Evolutionary conservation across 305 asterid species (phyloP).

Genomic region (Fraxinus sp.): DNA sequence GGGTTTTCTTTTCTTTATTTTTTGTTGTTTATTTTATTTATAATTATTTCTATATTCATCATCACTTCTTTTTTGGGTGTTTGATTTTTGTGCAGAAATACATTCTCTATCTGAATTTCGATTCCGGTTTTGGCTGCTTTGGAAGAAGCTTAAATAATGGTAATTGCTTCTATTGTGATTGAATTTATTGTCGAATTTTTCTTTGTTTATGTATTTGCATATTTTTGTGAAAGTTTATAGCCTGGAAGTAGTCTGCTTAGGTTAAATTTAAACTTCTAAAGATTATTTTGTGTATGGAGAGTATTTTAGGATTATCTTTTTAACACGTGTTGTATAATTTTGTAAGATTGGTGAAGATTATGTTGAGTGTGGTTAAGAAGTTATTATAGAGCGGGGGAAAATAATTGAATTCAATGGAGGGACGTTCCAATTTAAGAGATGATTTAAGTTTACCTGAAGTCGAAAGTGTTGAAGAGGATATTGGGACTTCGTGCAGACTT

Average conservation of each 20-base stretch:
- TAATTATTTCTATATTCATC: neutral
- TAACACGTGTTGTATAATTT: neutral
- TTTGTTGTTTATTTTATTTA: neutral
- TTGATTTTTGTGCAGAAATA: neutral
- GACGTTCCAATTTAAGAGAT: constrained; percentile 36
- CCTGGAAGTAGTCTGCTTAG: neutral
- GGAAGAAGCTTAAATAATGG: neutral
- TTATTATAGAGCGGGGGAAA: neutral
- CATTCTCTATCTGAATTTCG: neutral
- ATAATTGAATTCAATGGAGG: constrained; percentile 43
- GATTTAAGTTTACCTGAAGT: constrained; percentile 16
- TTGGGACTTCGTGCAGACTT: constrained; percentile 29
- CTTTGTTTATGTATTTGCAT: neutral
- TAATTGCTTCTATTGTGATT: neutral
- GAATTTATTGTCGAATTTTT: neutral
- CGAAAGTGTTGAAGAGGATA: constrained; percentile 24
- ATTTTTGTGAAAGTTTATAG: neutral
- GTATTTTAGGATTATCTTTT: neutral
- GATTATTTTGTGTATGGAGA: neutral
- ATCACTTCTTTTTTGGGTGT: neutral
- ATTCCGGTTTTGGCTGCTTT: neutral
- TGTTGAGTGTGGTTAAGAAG: neutral
- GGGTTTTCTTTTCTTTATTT: neutral
- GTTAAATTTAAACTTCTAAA: neutral
- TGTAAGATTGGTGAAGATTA: neutral